phyloP scores from a whole-genome alignment of 202 grass and related monocot species.

The Setaria italica region DNA sequence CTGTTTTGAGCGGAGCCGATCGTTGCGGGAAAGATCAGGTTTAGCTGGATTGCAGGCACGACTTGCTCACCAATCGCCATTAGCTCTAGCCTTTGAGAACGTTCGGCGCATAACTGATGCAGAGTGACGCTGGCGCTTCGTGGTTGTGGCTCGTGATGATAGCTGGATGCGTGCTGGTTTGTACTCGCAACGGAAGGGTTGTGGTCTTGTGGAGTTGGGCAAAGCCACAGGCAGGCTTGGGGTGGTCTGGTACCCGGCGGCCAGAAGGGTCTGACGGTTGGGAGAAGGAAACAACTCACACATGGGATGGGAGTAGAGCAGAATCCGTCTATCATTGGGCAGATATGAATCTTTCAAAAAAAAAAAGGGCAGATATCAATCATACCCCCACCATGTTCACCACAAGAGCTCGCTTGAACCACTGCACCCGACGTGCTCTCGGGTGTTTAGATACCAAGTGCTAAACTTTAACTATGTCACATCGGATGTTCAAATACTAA shows the following conservation, averaged over 20 bases:
- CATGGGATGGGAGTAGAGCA: not conserved
- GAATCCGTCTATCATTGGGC: not conserved
- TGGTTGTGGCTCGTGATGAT: not conserved
- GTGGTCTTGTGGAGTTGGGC: not conserved
- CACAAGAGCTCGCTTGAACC: not conserved
- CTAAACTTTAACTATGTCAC: no score
- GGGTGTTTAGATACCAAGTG: no score
- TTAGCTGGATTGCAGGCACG: slow-evolving; percentile 12
- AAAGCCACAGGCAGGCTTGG: not conserved
- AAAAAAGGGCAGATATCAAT: not conserved
- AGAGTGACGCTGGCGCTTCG: not conserved
- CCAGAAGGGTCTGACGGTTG: not conserved
- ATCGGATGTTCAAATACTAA: no score
- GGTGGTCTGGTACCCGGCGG: no score
- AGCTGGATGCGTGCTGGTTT: slow-evolving; percentile 17
- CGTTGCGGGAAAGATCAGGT: slow-evolving; percentile 4
- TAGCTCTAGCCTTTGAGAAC: not conserved
- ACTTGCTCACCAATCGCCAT: not conserved
- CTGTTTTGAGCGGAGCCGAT: not conserved
- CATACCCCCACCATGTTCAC: not conserved
- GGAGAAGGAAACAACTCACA: not conserved
- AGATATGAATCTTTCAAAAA: not conserved
- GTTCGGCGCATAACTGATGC: not conserved
- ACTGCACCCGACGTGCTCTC: not conserved
- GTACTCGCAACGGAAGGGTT: not conserved